Evolutionary conservation across 2,329 filamentous ascomycete genomes (phyloP).

Genomic region (Herpotrichia juniperi): DNA sequence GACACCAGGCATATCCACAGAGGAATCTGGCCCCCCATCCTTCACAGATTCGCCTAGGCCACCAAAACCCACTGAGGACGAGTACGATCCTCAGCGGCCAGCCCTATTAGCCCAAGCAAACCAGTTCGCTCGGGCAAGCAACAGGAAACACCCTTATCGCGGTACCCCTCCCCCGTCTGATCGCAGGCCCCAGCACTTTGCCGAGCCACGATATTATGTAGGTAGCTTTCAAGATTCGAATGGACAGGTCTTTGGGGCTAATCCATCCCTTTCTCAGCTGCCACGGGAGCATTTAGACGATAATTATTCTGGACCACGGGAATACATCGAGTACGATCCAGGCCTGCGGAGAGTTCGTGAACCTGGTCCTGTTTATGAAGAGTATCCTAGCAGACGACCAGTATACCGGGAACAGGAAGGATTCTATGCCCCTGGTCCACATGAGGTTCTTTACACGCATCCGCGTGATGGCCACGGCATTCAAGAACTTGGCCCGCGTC

Average conservation of each 20-base stretch:
- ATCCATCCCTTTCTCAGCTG: conserved; percentile 24
- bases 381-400: conserved; percentile 36
- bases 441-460: conserved; percentile 34
- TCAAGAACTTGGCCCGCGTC: conserved; percentile 33
- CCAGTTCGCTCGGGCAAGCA: conserved; percentile 17
- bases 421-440: conserved; percentile 31
- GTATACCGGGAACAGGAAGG: conserved; percentile 39
- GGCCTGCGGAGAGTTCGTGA: conserved; percentile 34
- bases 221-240: conserved; percentile 19
- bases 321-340: conserved; percentile 37
- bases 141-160: conserved; percentile 28
- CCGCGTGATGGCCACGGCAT: conserved; percentile 33
- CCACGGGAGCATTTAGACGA: conserved; percentile 36
- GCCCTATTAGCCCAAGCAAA: conserved; percentile 25
- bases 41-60: conserved; percentile 42
- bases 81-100: conserved; percentile 56
- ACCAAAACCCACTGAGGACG: conserved; percentile 48
- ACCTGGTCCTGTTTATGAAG: conserved; percentile 30
- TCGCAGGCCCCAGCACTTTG: conserved; percentile 33
- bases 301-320: conserved; percentile 29
- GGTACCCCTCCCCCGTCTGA: conserved; percentile 32
- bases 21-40: conserved; percentile 28
- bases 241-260: conserved; percentile 18
- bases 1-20: conserved; percentile 22
- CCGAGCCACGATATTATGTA: conserved; percentile 44